These are phyloP conservation scores for Auriscalpium vulgare DNA, from an alignment of 768 basidiomycete genomes.

Conservation along the genomic window DNA sequence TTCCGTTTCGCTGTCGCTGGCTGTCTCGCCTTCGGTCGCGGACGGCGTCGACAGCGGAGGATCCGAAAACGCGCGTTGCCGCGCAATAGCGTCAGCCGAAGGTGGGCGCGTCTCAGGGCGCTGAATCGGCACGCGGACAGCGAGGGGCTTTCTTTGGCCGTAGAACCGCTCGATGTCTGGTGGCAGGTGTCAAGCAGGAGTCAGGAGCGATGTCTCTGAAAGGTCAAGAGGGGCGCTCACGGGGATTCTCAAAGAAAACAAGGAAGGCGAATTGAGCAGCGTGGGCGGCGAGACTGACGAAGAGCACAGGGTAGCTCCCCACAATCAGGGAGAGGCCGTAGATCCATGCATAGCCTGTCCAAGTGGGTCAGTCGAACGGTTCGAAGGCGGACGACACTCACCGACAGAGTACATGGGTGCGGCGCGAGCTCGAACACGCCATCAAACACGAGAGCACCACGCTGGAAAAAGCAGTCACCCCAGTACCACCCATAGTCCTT, in stretches of 20 bases:
- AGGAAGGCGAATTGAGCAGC: conserved; percentile 96
- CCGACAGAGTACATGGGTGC: conserved; percentile 93
- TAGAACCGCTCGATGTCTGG: conserved; percentile 93
- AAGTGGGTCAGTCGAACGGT: not conserved
- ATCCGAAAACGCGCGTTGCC: conserved; percentile 11
- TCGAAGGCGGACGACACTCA: conserved; percentile 17
- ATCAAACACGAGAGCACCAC: conserved; percentile 91
- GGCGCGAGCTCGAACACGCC: conserved; percentile 94
- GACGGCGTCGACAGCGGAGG: conserved; percentile 41
- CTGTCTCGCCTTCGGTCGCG: conserved; percentile 64
- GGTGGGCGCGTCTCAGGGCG: conserved; percentile 14
- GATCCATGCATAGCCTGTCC: conserved; percentile 86
- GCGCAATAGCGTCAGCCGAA: not conserved
- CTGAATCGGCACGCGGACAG: conserved; percentile 66
- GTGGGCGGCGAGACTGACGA: conserved; percentile 89
- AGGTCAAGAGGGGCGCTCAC: conserved; percentile 38
- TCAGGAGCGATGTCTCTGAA: not conserved
- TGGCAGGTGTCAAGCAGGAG: not conserved
- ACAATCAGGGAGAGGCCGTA: conserved; percentile 91
- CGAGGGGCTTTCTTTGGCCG: conserved; percentile 85
- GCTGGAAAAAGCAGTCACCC: conserved; percentile 90
- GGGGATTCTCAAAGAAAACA: conserved; percentile 93
- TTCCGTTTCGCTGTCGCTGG: conserved; percentile 55
- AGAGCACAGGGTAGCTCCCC: conserved; percentile 85
- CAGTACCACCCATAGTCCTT: conserved; percentile 99